These are phyloP conservation scores for Mucor plumbeus DNA, from an alignment of 371 early-diverging fungal genomes.

Conservation along the genomic window DNA sequence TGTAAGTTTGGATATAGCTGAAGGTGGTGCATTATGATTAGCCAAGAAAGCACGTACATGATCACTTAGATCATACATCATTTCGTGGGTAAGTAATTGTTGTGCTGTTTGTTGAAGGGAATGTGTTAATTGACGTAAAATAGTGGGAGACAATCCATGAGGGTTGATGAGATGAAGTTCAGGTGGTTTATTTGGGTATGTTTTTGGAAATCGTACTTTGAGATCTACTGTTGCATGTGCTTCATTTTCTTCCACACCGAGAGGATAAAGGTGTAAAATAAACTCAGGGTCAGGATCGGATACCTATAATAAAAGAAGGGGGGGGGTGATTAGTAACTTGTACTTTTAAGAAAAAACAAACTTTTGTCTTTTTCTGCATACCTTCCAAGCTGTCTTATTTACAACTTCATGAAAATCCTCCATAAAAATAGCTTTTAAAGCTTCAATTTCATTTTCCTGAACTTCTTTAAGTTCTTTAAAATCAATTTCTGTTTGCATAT, in stretches of 20 bases:
- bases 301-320: conserved; percentile 39
- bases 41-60: conserved; percentile 70
- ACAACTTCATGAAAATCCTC: conserved; percentile 70
- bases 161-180: conserved; percentile 63
- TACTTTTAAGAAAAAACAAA: not conserved
- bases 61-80: conserved; percentile 77
- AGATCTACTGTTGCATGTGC: conserved; percentile 61
- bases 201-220: conserved; percentile 67
- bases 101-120: conserved; percentile 53
- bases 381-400: conserved; percentile 78
- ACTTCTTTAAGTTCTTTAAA: conserved; percentile 67
- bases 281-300: conserved; percentile 70
- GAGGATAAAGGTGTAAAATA: conserved; percentile 60
- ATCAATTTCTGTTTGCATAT: conserved; percentile 37
- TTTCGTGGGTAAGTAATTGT: conserved; percentile 67
- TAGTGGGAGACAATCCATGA: conserved; percentile 58
- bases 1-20: conserved; percentile 58
- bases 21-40: conserved; percentile 61
- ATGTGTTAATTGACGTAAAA: conserved; percentile 50
- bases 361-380: conserved; percentile 15
- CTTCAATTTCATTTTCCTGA: conserved; percentile 79
- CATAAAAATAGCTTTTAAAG: conserved; percentile 72
- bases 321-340: not conserved
- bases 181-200: conserved; percentile 75
- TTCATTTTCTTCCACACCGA: conserved; percentile 59